Percentiles rank a stretch among this genome's conserved stretches.
These are phyloP conservation scores for Coemansia sp. DNA, from an alignment of 192 early-diverging fungal genomes.

Conservation along the genomic window DNA sequence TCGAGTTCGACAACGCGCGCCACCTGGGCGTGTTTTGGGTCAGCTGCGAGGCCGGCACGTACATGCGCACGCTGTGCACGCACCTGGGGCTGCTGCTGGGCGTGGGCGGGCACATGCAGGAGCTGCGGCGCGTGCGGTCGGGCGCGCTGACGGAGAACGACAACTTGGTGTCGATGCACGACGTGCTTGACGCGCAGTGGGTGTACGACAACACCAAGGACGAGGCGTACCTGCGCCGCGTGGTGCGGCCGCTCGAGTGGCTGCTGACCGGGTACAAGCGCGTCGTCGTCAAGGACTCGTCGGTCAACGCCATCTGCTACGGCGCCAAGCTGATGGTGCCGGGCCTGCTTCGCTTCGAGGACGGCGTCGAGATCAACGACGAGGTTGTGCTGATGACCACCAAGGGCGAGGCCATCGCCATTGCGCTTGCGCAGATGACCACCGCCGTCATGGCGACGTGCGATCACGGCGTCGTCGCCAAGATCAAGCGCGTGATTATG, in stretches of 20 bases:
- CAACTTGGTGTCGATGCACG: constrained; percentile 98
- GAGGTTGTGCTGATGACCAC: constrained; percentile 99
- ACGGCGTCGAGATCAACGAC: constrained; percentile 94
- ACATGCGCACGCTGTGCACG: constrained; percentile 99
- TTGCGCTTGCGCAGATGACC: constrained; percentile 97
- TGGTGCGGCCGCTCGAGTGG: constrained; percentile 92
- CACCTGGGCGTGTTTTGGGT: constrained; percentile 98
- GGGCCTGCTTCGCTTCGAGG: constrained; percentile 94
- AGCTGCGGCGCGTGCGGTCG: constrained; percentile 95
- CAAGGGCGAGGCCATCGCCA: constrained; percentile 99
- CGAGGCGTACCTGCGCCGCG: constrained; percentile 94
- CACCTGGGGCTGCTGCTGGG: constrained; percentile 95
- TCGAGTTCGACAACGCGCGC: constrained; percentile 97
- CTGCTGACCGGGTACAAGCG: constrained; percentile 96
- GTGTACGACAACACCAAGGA: constrained; percentile 97
- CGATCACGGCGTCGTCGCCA: constrained; percentile 97
- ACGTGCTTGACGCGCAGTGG: constrained; percentile 99
- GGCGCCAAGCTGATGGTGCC: constrained; percentile 99
- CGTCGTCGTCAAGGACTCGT: constrained; percentile 97
- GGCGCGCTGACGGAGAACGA: constrained; percentile 93
- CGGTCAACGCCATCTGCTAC: constrained; percentile 99
- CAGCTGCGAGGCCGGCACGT: constrained; percentile 98
- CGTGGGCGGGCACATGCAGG: constrained; percentile 99
- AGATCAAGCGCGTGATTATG: constrained; percentile 99
- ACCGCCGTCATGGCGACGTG: constrained; percentile 97